Conservation (phyloP, 768 basidiomycete species). For the Boletus edulis region DNA sequence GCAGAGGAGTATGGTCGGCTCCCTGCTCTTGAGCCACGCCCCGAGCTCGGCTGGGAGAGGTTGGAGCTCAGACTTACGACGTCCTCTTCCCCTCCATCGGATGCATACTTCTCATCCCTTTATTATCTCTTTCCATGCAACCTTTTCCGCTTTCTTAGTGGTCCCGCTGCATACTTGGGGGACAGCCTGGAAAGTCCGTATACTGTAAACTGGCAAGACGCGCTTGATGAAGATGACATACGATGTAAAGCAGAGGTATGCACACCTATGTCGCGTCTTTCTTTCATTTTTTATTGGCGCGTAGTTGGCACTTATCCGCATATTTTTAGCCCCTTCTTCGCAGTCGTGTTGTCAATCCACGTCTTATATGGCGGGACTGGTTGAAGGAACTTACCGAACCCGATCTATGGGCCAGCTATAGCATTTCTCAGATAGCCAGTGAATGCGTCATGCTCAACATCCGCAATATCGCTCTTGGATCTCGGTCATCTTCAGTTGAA, state of each 20-base stretch:
- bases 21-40: conserved; percentile 43
- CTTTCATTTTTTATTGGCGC: neutral
- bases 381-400: conserved; percentile 58
- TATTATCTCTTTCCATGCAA: conserved; percentile 94
- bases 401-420: conserved; percentile 67
- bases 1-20: conserved; percentile 33
- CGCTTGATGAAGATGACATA: conserved; percentile 66
- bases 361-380: conserved; percentile 66
- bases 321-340: conserved; percentile 59
- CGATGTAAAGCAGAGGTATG: conserved; percentile 71
- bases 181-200: conserved; percentile 62
- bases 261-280: neutral
- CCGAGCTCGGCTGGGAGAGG: conserved; percentile 65
- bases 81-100: conserved; percentile 55
- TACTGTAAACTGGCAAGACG: conserved; percentile 66
- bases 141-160: conserved; percentile 72
- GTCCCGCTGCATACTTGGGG: conserved; percentile 62
- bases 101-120: conserved; percentile 70
- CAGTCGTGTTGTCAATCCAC: conserved; percentile 70
- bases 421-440: conserved; percentile 58
- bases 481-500: conserved; percentile 23
- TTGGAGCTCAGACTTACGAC: conserved; percentile 60
- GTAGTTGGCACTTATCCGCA: conserved; percentile 1
- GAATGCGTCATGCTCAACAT: conserved; percentile 70
- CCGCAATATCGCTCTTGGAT: conserved; percentile 51